Base-by-base conservation (phyloP, 768 basidiomycete genomes). In the Boletellus ananas region DNA sequence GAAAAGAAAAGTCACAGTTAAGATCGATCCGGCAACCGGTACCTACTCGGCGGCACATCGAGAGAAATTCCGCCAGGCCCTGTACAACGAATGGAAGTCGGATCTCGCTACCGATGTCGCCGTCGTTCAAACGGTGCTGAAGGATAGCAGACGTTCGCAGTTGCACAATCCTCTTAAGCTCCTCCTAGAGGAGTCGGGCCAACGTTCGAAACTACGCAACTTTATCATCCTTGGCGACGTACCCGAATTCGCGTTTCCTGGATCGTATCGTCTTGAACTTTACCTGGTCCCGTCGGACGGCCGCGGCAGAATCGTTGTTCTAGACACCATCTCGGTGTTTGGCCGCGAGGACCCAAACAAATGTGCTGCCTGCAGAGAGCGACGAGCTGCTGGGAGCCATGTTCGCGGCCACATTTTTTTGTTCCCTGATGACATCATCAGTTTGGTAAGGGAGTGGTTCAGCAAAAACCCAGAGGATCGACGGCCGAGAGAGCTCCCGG, bases 221-320 rank as follows among this genome's bases (percentile, higher is more conserved):
- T 59, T 47, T 43, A 10, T 5, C 12, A 3, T 59, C 10, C 4
- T 36, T 5, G 58, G 47, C 13, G 3, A 44, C 0, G 6, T 59
- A 4, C 58, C 50, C 14, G 58, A 59, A 39, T 59, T 59, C 14
- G 54, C 58, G 8, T 59, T 44, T 47, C 9, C 41, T 9, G 58
- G 58, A 41, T 59, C 58, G 21, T 51, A 59, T 7, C 53, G 50
- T 35, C 58, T 59, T 16, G 58, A 59, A 16, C 53, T 59, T 4
- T 59, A 51, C 47, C 8, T 59, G 6, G 27, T 23, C 8, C 48
- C 51, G 6, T 29, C 29, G 37, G 3, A 49, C 12, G 1, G 7
- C 29, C n/a, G n/a, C n/a, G n/a, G n/a, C n/a, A n/a, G n/a, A n/a
- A n/a, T n/a, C n/a, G n/a, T n/a, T n/a, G 47, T 61, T 20, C 38